A percentile compares a stretch with the other conserved stretches of the same genome.
These are phyloP conservation scores for Leishmania martiniquensis DNA, from an alignment of 208 protist genomes.

Conservation along the genomic window DNA sequence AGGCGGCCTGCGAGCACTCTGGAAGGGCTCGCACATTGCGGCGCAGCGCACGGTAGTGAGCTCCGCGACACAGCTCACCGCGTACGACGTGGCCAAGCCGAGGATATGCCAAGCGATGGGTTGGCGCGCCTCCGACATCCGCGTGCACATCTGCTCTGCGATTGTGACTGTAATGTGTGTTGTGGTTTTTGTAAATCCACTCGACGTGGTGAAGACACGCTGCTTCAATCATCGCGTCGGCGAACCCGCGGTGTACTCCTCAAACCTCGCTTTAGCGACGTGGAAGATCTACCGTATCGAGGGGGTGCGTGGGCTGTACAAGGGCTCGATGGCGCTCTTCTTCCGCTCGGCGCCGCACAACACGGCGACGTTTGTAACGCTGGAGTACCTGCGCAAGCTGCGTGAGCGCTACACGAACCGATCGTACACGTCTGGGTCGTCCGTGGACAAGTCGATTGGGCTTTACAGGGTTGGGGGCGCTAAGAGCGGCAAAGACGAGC, in stretches of 20 bases:
- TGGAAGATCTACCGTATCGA: slow-evolving; percentile 59
- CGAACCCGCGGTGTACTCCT: slow-evolving; percentile 29
- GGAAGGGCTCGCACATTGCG: slow-evolving; percentile 46
- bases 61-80: slow-evolving; percentile 49
- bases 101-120: slow-evolving; percentile 14
- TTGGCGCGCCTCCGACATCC: slow-evolving; percentile 34
- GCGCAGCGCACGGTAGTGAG: slow-evolving; percentile 49
- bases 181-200: slow-evolving; percentile 64
- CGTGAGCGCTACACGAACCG: slow-evolving; percentile 49
- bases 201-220: slow-evolving; percentile 74
- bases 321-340: slow-evolving; percentile 61
- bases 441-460: slow-evolving; percentile 40
- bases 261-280: slow-evolving; percentile 35
- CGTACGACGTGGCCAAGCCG: slow-evolving; percentile 56
- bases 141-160: slow-evolving; percentile 52
- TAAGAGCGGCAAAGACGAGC: slow-evolving; percentile 12
- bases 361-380: slow-evolving; percentile 57
- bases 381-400: slow-evolving; percentile 57
- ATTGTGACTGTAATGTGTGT: slow-evolving; percentile 37
- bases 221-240: slow-evolving; percentile 46
- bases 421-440: slow-evolving; percentile 58
- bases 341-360: slow-evolving; percentile 65
- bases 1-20: slow-evolving; percentile 50
- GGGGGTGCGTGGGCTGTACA: slow-evolving; percentile 73
- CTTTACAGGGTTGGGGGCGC: slow-evolving; percentile 19